Base-by-base conservation (phyloP, 208 protist genomes). In the Leishmania mexicana region DNA sequence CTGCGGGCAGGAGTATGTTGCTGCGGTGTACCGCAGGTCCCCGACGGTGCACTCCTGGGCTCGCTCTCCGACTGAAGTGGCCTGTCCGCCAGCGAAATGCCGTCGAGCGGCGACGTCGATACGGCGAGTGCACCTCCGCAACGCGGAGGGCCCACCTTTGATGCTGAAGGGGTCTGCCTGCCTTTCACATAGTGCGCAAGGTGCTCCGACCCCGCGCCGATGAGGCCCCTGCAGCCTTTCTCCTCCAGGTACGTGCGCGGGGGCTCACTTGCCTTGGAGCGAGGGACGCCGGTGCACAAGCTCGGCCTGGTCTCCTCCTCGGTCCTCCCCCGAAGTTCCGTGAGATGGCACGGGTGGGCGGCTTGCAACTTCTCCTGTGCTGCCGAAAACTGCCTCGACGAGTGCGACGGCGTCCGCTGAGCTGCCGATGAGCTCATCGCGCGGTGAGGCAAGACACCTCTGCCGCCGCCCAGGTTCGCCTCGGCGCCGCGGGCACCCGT, bases 191-290 rank as follows among this genome's bases (percentile, higher is more conserved):
- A 93, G 57, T 64, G 51, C 4, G 76, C 83, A 71, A 88, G 88
- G 28, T 83, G 85, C 74, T 85, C 84, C 4, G 86, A 78, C 87
- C 87, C 89, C 38, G 85, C 88, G 40, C 78, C 80, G 38, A 92
- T 81, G 24, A 89, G 87, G 19, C 85, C 88, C 42, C 85, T 82
- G 85, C 91, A 92, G 15, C 83, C 76, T 45, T 81, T 85, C 67
- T 87, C 83, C 75, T 90, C 86, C 40, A 88, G 74, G 75, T 88
- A 84, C 21, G 70, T 67, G 71, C 76, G 80, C 45, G 88, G 88
- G 40, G 86, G 81, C 42, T 75, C 65, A 49, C 81, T 74, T 51
- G 82, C 58, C 45, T 83, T 85, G 42, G 79, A 84, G 13, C 68
- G 77, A n/a, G 79, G 79, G 15, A 83, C 70, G 35, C 78, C 31